These are phyloP conservation scores for Microdochium nivale DNA, from an alignment of 2,329 filamentous ascomycete species.

Conservation along the genomic window DNA sequence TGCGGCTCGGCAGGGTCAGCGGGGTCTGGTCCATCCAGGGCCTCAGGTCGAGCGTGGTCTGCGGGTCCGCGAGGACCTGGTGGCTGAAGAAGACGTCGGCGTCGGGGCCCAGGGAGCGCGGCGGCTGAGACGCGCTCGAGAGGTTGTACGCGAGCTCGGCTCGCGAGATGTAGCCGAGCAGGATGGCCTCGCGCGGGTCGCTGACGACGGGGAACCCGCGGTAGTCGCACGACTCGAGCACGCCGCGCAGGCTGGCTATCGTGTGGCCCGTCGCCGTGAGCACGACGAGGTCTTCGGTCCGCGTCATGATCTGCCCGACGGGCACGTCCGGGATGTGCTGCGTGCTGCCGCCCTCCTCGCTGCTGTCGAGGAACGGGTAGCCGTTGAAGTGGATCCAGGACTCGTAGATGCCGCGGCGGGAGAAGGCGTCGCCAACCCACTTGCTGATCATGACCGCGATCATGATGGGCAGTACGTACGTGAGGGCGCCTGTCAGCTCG, in stretches of 20 bases:
- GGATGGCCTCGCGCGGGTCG: constrained; percentile 64
- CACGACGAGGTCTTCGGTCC: constrained; percentile 80
- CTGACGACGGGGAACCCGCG: constrained; percentile 89
- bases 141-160: constrained; percentile 82
- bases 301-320: constrained; percentile 85
- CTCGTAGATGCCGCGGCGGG: constrained; percentile 90
- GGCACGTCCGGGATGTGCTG: constrained; percentile 65
- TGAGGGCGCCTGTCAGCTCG: constrained; percentile 90
- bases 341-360: constrained; percentile 53
- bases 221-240: constrained; percentile 68
- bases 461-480: constrained; percentile 97
- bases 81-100: constrained; percentile 81
- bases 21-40: constrained; percentile 99
- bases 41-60: constrained; percentile 72
- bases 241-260: constrained; percentile 60
- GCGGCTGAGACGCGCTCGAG: constrained; percentile 46
- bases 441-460: constrained; percentile 97
- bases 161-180: constrained; percentile 90
- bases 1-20: constrained; percentile 73
- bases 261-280: constrained; percentile 85
- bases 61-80: constrained; percentile 71
- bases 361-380: constrained; percentile 92
- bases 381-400: constrained; percentile 95
- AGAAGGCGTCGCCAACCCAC: constrained; percentile 96
- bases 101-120: constrained; percentile 53